Conservation (phyloP, 2,329 filamentous ascomycete species). For the Sarocladium kiliense region DNA sequence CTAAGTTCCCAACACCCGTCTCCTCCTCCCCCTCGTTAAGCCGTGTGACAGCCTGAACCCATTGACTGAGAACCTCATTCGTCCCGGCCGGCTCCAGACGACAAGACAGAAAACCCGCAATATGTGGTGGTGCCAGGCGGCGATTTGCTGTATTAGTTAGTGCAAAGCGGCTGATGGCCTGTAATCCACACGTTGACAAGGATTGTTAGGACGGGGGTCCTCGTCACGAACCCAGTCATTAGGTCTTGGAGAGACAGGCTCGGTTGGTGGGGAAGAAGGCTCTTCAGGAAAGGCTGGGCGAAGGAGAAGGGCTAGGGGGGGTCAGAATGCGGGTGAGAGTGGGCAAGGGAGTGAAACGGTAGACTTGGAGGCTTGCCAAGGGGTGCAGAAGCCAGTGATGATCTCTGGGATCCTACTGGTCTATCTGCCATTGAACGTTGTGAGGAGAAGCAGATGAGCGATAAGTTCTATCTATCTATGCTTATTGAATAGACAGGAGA, state of each 20-base stretch:
- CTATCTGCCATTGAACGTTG: too few relatives aligned
- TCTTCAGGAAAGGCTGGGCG: background rate
- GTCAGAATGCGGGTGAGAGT: background rate
- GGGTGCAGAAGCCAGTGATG: too few relatives aligned
- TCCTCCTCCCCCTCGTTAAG: too few relatives aligned
- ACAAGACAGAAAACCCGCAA: background rate
- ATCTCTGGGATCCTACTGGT: too few relatives aligned
- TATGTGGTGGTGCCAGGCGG: background rate
- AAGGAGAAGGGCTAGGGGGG: background rate
- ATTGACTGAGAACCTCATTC: background rate
- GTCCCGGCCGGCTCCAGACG: background rate
- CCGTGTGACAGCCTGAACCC: background rate
- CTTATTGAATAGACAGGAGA: background rate
- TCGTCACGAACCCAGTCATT: background rate
- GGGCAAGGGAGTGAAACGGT: background rate
- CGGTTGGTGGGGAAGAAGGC: background rate
- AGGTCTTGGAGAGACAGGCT: background rate
- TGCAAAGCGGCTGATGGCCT: slow-evolving; percentile 3
- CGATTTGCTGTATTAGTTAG: background rate
- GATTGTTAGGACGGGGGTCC: background rate
- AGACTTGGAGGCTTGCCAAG: background rate
- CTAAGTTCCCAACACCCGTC: too few relatives aligned
- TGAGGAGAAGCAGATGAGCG: too few relatives aligned
- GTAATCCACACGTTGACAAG: background rate
- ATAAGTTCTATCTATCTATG: too few relatives aligned